Conservation (phyloP, 441 rosid genomes). For the Theobroma grandiflorum region DNA sequence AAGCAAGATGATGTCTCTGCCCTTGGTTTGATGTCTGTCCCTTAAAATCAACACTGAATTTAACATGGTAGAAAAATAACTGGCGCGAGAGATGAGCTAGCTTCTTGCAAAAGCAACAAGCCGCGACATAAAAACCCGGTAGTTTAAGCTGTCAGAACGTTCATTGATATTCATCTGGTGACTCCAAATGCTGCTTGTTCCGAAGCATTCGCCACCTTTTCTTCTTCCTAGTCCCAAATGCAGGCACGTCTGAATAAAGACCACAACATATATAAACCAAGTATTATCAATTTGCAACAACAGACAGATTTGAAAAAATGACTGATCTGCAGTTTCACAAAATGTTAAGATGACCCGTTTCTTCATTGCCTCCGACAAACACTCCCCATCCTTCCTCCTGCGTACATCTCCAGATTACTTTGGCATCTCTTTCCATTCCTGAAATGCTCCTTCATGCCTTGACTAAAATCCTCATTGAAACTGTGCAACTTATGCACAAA, state of each 20-base stretch:
- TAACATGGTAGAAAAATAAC: constrained; percentile 15
- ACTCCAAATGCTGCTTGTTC: constrained; percentile 45
- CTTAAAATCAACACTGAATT: constrained; percentile 3
- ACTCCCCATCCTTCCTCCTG: not conserved
- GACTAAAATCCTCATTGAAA: not conserved
- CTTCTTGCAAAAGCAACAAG: constrained; percentile 21
- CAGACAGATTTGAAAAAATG: not conserved
- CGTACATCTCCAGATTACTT: not conserved
- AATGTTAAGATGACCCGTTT: not conserved
- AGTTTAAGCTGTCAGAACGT: constrained; percentile 1
- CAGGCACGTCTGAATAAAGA: constrained; percentile 49
- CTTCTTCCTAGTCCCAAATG: constrained; percentile 55
- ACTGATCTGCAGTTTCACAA: not conserved
- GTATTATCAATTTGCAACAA: constrained; percentile 14
- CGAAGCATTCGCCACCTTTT: constrained; percentile 45
- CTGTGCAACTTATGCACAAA: not conserved
- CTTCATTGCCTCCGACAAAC: not conserved
- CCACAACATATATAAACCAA: constrained; percentile 13
- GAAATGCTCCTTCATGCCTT: not conserved
- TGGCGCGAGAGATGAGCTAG: constrained; percentile 13
- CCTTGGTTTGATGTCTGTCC: constrained; percentile 9
- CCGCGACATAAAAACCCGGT: not conserved
- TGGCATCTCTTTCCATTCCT: not conserved
- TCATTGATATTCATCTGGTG: constrained; percentile 37
- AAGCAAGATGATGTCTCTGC: constrained; percentile 25